Evolutionary conservation across 345 rosid species (phyloP).

Genomic region (Populus euphratica): DNA sequence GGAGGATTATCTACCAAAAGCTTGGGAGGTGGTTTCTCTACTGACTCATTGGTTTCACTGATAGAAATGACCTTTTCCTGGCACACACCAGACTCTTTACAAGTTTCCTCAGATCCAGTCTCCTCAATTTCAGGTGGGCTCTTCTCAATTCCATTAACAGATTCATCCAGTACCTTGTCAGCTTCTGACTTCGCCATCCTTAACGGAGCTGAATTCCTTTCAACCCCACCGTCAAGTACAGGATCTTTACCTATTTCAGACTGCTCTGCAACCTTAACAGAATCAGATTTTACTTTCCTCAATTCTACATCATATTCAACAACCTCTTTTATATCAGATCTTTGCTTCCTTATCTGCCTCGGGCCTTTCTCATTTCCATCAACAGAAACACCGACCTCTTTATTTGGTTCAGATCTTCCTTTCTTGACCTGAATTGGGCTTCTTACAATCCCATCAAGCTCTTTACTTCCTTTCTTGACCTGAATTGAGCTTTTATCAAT

Average conservation of each 20-base stretch:
- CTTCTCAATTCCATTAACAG: conserved; percentile 27
- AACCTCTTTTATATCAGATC: conserved; percentile 30
- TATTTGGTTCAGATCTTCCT: conserved; percentile 37
- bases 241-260: conserved; percentile 3
- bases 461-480: conserved; percentile 22
- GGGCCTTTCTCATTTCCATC: conserved; percentile 31
- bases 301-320: conserved; percentile 7
- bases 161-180: conserved; percentile 22
- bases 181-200: conserved; percentile 29
- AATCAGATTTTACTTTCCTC: conserved; percentile 20
- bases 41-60: conserved; percentile 14
- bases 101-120: conserved; percentile 39
- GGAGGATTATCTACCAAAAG: not conserved
- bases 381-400: conserved; percentile 23
- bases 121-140: conserved; percentile 26
- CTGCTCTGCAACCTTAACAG: conserved; percentile 10
- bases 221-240: conserved; percentile 3
- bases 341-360: conserved; percentile 29
- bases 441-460: conserved; percentile 17
- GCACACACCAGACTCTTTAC: conserved; percentile 50
- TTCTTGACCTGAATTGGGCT: conserved; percentile 38
- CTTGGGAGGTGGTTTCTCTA: conserved; percentile 10
- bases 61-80: conserved; percentile 43
- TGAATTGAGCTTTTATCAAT: conserved; percentile 18
- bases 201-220: conserved; percentile 13